Percentiles rank a stretch among this genome's conserved stretches.
These are phyloP conservation scores for Eugenia klotzschiana DNA, from an alignment of 441 rosid genomes.

Conservation along the genomic window DNA sequence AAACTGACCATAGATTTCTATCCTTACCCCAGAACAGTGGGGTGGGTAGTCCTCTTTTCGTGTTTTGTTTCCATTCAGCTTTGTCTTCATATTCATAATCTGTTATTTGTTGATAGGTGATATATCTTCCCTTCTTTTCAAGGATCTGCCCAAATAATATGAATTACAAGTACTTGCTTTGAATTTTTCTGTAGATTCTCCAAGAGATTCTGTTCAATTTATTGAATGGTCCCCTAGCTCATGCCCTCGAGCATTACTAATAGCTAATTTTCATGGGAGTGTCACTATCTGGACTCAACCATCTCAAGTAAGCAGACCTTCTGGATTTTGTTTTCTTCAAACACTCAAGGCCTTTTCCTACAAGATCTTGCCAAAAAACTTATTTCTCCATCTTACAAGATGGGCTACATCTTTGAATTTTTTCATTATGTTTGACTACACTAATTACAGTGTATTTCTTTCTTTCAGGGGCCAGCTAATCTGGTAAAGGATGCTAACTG, in stretches of 20 bases:
- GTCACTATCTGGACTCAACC: constrained; percentile 95
- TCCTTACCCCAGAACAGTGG: background rate
- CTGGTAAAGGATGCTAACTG: constrained; percentile 77
- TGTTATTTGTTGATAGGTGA: background rate
- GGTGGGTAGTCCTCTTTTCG: background rate
- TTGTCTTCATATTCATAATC: background rate
- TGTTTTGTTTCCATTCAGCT: background rate
- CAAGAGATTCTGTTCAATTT: constrained; percentile 97
- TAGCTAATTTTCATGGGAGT: constrained; percentile 97
- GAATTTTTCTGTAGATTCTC: constrained; percentile 57
- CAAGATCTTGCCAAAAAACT: background rate
- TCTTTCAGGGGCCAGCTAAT: constrained; percentile 71
- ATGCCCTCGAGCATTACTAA: constrained; percentile 82
- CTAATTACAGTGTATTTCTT: constrained; percentile 6
- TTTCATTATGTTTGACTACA: background rate
- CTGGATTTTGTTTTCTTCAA: background rate
- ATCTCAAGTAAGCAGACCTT: constrained; percentile 49
- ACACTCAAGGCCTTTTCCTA: background rate
- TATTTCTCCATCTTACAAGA: background rate
- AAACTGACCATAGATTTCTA: background rate
- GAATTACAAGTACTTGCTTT: background rate
- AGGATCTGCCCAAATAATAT: background rate
- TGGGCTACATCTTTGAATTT: background rate
- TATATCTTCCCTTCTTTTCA: background rate
- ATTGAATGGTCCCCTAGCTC: constrained; percentile 98